Conservation (phyloP, 1,284 basidiomycete species). For the Ustilago nuda region DNA sequence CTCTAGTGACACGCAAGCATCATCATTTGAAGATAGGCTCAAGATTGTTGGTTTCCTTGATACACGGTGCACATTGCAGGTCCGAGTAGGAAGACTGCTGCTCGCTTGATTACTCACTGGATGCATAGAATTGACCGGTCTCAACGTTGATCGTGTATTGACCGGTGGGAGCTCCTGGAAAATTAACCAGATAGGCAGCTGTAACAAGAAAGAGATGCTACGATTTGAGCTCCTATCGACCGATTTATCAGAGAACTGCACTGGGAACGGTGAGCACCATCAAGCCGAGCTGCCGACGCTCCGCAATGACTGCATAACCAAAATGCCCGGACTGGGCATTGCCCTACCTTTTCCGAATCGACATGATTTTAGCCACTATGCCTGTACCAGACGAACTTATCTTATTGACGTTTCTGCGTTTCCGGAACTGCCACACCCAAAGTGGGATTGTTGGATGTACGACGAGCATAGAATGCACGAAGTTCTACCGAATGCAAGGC, state of each 20-base stretch:
- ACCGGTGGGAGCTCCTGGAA: background rate
- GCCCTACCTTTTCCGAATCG: background rate
- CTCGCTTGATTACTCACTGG: background rate
- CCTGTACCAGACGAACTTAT: background rate
- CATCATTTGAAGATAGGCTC: background rate
- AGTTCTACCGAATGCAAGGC: constrained; percentile 7
- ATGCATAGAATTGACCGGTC: constrained; percentile 5
- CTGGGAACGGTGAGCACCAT: background rate
- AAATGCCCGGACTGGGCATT: background rate
- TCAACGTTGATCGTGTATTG: background rate
- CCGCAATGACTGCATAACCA: background rate
- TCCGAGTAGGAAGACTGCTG: background rate
- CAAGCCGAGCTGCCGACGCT: background rate
- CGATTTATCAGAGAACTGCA: background rate
- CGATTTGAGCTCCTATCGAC: background rate
- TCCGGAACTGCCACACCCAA: constrained; percentile 5
- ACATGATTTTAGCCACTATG: background rate
- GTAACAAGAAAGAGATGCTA: background rate
- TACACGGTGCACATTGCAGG: background rate
- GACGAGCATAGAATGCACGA: background rate
- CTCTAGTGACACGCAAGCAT: background rate
- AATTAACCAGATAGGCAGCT: background rate
- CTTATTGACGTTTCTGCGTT: background rate
- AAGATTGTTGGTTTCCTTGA: background rate
- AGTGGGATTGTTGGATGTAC: background rate